Base-by-base conservation (phyloP, 2,329 filamentous ascomycete genomes). In the Colletotrichum abscissum region DNA sequence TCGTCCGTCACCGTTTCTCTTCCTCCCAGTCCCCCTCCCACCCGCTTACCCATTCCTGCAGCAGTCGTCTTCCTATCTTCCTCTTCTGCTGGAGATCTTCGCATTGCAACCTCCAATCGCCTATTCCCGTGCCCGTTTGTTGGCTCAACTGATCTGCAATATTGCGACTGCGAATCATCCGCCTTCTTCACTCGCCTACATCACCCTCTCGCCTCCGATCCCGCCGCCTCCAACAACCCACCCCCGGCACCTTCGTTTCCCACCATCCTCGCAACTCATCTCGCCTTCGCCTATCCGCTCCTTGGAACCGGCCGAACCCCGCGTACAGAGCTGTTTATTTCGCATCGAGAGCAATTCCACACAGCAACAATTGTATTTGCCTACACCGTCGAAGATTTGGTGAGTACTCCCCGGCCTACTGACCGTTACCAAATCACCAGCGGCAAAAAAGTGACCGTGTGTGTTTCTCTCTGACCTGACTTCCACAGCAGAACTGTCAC, bases 171-270 rank as follows among this genome's bases (percentile, higher is more conserved):
- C 54, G 54, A 46, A 55, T 66, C 58, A 55, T 28, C 38, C 59
- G 59, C 64, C 58, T 9, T 49, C 42, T 9, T n/a, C 42, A 9
- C 42, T n/a, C 42, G 42, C 42, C 42, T 49, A 49, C 42, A 49
- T 64, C 66, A 33, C 49, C 33, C 46, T 63, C 58, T 42, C 58
- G 49, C 35, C 52, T 57, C 69, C 65, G 49, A 62, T 56, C 38
- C 59, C 54, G 22, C 22, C 33, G 55, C 16, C 11, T 46, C 68
- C 59, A 49, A 35, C 33, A 26, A 55, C 30, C 63, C n/a, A 60
- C 22, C 57, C n/a, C 69, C 63, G 33, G 56, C 56, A 56, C 26
- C 63, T 55, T 62, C 63, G 68, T 70, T 59, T 42, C 69, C 42
- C 69, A 62, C 64, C 55, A 60, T 46, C 35, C 58, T 63, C 60